Base-by-base conservation (phyloP, 2,329 filamentous ascomycete genomes). In the Mariannaea elegans region DNA sequence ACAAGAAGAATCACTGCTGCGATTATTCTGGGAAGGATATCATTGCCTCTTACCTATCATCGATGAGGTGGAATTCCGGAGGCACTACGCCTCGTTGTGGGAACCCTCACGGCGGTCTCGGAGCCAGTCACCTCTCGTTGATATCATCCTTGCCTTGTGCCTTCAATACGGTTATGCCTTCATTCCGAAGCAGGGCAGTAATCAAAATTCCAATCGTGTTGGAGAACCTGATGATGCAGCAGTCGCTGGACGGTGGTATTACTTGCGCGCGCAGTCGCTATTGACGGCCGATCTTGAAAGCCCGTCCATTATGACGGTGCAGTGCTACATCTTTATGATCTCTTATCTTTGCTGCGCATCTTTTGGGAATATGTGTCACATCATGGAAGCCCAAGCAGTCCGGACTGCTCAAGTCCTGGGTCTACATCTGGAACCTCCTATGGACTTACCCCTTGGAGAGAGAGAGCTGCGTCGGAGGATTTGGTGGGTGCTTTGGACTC, bases 401-500 rank as follows among this genome's bases (percentile, higher is more conserved):
- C 76, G 81, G 9, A 78, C 75, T 1, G 82, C 81, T 3, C 75
- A 82, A 39, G 77, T 81, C 34, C 68, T 84, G 0, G 82, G 82
- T 0, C 71, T 85, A 4, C 81, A 84, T 67, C 64, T 78, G 1
- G 81, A 84, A 27, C 81, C 82, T 1, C 71, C 76, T 0, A 55
- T 61, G 8, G 61, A 69, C 46, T 59, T 80, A 47, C 69, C 77
- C 0, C 61, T 54, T 4, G 48, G 59, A 0, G 70, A 80, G 47
- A 65, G 75, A 16, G 82, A 84, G 62, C 68, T 83, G 58, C 78
- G 80, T 4, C 82, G 78, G 62, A 75, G 82, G 1, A 59, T 86
- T 12, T 87, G 84, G 83, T 86, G 82, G 82, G 71, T 70, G 1
- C 65, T 87, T 1, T 85, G 79, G 65, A 71, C 74, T 1, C 68